Conservation (phyloP, 305 asterid species). For the Solanum chacoense region DNA sequence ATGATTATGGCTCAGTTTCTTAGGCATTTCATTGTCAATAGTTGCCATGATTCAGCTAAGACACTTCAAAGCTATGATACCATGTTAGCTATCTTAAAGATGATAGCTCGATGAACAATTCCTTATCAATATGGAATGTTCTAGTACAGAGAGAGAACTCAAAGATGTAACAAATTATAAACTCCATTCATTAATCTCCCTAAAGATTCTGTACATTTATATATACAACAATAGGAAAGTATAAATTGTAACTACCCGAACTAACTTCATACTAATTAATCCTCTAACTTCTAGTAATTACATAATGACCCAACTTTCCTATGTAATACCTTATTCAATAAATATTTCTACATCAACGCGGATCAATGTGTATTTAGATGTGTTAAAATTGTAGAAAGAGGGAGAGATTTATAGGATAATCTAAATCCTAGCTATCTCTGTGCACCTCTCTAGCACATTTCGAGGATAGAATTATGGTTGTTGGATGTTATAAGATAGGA, state of each 20-base stretch:
- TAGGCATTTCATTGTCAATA: not conserved
- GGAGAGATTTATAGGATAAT: not conserved
- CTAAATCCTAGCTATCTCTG: not conserved
- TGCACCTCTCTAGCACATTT: not conserved
- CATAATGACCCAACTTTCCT: not conserved
- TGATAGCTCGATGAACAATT: not conserved
- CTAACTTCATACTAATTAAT: not conserved
- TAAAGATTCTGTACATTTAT: not conserved
- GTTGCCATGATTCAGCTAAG: not conserved
- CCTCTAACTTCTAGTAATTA: not conserved
- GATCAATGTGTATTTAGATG: not conserved
- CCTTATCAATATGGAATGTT: not conserved
- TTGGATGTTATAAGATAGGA: too few species aligned
- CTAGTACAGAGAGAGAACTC: not conserved
- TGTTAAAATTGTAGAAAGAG: not conserved
- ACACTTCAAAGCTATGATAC: not conserved
- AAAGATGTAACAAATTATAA: not conserved
- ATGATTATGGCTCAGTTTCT: not conserved
- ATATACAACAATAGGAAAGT: not conserved
- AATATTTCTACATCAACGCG: not conserved
- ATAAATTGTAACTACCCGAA: not conserved
- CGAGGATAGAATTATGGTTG: not conserved
- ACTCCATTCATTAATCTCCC: not conserved
- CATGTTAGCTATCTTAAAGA: not conserved
- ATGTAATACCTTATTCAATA: not conserved